A percentile compares a stretch with the other conserved stretches of the same genome.
Evolutionary conservation across 2,329 filamentous ascomycete genomes (phyloP).

Genomic region (Microcera coccophila): DNA sequence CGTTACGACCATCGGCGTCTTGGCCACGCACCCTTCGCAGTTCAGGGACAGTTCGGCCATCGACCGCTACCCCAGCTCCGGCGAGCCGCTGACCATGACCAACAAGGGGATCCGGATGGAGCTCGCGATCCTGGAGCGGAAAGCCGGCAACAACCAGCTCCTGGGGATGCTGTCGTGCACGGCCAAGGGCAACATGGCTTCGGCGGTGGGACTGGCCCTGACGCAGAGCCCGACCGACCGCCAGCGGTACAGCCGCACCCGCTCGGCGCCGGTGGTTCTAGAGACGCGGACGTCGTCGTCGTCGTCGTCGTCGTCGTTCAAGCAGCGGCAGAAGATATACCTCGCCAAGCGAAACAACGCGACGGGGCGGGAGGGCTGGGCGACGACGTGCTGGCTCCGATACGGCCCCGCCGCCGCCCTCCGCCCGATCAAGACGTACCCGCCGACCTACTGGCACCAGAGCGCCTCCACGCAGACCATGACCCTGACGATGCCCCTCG

Average conservation of each 20-base stretch:
- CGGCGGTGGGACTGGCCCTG: conserved; percentile 6
- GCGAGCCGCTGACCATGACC: conserved; percentile 10
- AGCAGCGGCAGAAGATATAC: conserved; percentile 6
- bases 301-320: no score
- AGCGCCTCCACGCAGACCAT: conserved; percentile 2
- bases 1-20: conserved; percentile 10
- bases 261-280: conserved; percentile 1
- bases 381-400: conserved; percentile 8
- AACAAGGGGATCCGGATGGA: conserved; percentile 16
- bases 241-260: conserved; percentile 10
- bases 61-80: conserved; percentile 7
- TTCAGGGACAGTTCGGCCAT: conserved; percentile 8
- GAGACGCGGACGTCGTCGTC: neutral
- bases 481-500: conserved; percentile 6
- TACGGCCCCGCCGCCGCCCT: conserved; percentile 2
- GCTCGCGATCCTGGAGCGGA: conserved; percentile 1
- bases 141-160: neutral
- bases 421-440: conserved; percentile 2
- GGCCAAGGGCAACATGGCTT: conserved; percentile 5
- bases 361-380: neutral
- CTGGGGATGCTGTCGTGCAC: conserved; percentile 12
- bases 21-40: conserved; percentile 12
- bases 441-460: conserved; percentile 4
- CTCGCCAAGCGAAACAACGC: conserved; percentile 7
- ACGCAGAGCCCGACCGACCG: conserved; percentile 1